These are phyloP conservation scores for Iberis pinnata DNA, from an alignment of 345 rosid species.

Conservation along the genomic window DNA sequence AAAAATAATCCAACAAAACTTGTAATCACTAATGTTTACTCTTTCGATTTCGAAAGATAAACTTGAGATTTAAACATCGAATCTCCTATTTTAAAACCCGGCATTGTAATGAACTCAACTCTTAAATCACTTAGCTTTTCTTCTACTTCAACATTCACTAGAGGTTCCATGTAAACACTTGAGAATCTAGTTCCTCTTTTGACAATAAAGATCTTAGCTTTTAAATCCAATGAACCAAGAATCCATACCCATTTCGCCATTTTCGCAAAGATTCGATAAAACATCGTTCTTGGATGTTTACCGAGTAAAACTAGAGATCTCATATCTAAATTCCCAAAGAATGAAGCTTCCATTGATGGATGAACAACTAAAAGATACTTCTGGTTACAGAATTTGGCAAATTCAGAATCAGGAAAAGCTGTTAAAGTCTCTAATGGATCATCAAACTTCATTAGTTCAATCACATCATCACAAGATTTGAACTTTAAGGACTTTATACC, in stretches of 20 bases:
- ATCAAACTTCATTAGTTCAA: constrained; percentile 37
- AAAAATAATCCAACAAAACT: background rate
- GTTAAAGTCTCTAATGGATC: constrained; percentile 42
- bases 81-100: constrained; percentile 49
- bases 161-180: constrained; percentile 39
- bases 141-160: constrained; percentile 4
- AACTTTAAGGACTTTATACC: constrained; percentile 32
- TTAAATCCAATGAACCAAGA: constrained; percentile 41
- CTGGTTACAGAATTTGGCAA: constrained; percentile 41
- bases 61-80: constrained; percentile 37
- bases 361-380: constrained; percentile 57
- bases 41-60: constrained; percentile 38
- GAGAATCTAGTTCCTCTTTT: constrained; percentile 44
- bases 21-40: background rate
- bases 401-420: constrained; percentile 39
- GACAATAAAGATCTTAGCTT: constrained; percentile 42
- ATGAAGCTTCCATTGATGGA: constrained; percentile 50
- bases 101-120: constrained; percentile 58
- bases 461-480: constrained; percentile 30
- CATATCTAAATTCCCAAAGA: constrained; percentile 60
- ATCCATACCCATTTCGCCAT: constrained; percentile 64
- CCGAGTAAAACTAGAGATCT: constrained; percentile 42
- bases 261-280: constrained; percentile 46
- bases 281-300: constrained; percentile 56
- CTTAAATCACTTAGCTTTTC: constrained; percentile 17